Conservation (phyloP, 1,139 yeast genomes). For the Pneumocystis murina region DNA sequence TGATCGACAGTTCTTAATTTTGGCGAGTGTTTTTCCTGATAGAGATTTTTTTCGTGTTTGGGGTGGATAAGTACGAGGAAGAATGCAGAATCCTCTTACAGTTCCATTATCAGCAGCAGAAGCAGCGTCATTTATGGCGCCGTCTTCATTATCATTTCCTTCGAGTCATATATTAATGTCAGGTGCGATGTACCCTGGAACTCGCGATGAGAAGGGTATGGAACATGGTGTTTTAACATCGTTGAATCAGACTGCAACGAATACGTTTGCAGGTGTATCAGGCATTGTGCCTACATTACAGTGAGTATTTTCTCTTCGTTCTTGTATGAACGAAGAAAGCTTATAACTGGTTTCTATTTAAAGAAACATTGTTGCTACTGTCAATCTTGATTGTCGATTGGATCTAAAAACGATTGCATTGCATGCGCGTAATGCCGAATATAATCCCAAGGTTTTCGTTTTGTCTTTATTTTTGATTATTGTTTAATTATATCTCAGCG, state of each 20-base stretch:
- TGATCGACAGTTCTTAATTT: not conserved
- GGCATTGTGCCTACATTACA: slow-evolving; percentile 94
- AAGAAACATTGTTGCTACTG: slow-evolving; percentile 87
- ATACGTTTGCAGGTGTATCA: slow-evolving; percentile 41
- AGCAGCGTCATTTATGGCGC: slow-evolving; percentile 61
- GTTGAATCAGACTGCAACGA: slow-evolving; percentile 11
- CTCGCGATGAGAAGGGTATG: slow-evolving; percentile 11
- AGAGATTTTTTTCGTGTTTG: not conserved
- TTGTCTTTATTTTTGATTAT: not conserved
- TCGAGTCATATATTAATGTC: slow-evolving; percentile 20
- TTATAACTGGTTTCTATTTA: slow-evolving; percentile 7
- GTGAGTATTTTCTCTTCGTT: slow-evolving; percentile 15
- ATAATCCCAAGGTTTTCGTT: slow-evolving; percentile 52
- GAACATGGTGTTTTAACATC: slow-evolving; percentile 12
- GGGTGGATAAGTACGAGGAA: not conserved
- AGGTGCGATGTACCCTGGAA: slow-evolving; percentile 11
- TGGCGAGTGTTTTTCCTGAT: not conserved
- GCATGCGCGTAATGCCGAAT: slow-evolving; percentile 98
- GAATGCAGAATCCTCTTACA: slow-evolving; percentile 45
- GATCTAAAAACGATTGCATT: slow-evolving; percentile 93
- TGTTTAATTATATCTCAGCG: slow-evolving; percentile 32
- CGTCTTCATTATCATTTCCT: slow-evolving; percentile 50
- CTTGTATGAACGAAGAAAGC: slow-evolving; percentile 8
- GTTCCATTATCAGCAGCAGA: slow-evolving; percentile 71
- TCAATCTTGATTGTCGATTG: slow-evolving; percentile 84